phyloP scores from a whole-genome alignment of 1,284 basidiomycete species.

The Marasmius sp. region DNA sequence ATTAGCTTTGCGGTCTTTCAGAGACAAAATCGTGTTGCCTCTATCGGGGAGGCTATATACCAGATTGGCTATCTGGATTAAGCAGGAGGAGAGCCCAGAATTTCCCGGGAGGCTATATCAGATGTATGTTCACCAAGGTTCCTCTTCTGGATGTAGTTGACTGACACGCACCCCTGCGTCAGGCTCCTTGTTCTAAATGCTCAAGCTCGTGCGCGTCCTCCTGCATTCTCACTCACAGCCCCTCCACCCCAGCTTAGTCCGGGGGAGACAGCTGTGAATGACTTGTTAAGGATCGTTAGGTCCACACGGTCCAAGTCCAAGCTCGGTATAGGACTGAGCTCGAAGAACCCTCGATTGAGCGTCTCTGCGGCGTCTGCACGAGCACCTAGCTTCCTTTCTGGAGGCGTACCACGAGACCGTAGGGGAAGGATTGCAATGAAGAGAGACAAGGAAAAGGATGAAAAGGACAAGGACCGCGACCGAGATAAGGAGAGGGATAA shows the following conservation, averaged over 20 bases:
- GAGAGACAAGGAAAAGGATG: conserved; percentile 24
- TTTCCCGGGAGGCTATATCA: conserved; percentile 67
- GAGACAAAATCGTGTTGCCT: conserved; percentile 76
- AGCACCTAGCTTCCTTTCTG: conserved; percentile 69
- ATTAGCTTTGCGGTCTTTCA: conserved; percentile 77
- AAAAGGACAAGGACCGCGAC: conserved; percentile 21
- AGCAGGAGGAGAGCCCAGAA: conserved; percentile 53
- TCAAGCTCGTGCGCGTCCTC: conserved; percentile 51
- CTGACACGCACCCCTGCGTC: conserved; percentile 1
- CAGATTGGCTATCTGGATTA: conserved; percentile 48
- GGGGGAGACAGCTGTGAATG: conserved; percentile 63
- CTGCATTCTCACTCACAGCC: conserved; percentile 53
- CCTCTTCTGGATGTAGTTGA: background rate
- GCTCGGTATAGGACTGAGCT: too few relatives aligned
- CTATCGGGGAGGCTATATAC: conserved; percentile 55
- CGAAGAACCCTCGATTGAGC: too few relatives aligned
- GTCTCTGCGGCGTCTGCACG: conserved; percentile 24
- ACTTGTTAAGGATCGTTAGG: conserved; percentile 60
- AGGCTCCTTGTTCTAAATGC: conserved; percentile 80
- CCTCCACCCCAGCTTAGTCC: conserved; percentile 52
- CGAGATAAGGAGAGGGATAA: conserved; percentile 16
- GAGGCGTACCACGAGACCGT: conserved; percentile 69
- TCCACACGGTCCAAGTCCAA: conserved; percentile 31
- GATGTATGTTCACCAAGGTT: conserved; percentile 47
- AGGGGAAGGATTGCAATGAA: conserved; percentile 69